Base-by-base conservation (phyloP, 257 asterid species). In the Solanum corneliomulleri region DNA sequence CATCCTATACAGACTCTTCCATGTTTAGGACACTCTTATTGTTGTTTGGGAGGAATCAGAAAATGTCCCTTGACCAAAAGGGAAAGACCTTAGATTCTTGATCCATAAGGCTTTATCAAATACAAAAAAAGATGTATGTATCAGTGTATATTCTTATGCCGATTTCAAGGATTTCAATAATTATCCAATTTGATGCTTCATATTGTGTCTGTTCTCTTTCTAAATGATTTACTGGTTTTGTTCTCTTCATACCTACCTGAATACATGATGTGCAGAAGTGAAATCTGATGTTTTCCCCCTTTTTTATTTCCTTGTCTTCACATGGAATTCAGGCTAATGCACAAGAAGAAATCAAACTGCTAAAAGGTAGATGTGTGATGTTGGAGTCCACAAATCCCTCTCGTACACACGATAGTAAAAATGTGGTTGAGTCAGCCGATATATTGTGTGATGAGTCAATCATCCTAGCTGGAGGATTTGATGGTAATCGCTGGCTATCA, bases 401-500 rank as follows among this genome's bases (percentile, higher is more conserved):
- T 18, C 7, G 20, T 69, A 83, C 83, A 88, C 76, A 86, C 66
- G 87, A 66, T 64, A 91, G 78, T 88, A 91, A 88, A 83, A 75
- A 64, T 35, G 88, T 47, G 84, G 18, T 47, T 23, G 70, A 83
- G 76, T 72, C 90, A 89, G 83, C 42, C 86, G 93, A 92, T 75
- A 92, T 89, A 86, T 47, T 86, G 66, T 89, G 90, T 85, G 80
- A 47, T 80, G 68, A 95, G 83, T 90, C 94, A 47, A 93, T 97
- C 66, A 87, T 92, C 85, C 82, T 96, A 72, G 90, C 94, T 81
- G 99, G 98, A 82, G 98, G 98, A 87, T 89, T 88, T 92, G 95
- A 97, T 92, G 99, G 99, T 77, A 86, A 37, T 82, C 85, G 92
- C 33, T 95, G 95, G 95, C 91, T 90, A 86, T 90, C 98, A 52